Evolutionary conservation across 2,329 filamentous ascomycete genomes (phyloP), one percentile per base, ranked within the genome.

Genomic region (Botryosphaeria dothidea): DNA sequence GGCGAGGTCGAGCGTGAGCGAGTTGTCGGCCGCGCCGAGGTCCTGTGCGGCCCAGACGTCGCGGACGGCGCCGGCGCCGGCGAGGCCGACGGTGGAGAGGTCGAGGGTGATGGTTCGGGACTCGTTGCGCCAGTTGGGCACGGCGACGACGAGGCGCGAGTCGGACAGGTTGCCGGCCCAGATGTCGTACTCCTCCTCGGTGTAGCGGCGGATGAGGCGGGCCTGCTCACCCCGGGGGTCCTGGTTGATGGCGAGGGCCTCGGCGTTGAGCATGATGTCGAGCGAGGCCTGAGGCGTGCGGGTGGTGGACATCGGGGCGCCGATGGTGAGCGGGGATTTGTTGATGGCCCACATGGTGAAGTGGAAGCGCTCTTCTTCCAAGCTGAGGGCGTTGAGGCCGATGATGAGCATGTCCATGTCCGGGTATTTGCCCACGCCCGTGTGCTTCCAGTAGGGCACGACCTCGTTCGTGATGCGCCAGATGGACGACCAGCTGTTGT

Each of bases 221-320:
- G 85, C 84, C 49, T 85, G 83, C 62, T 81, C 74, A 0, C 80
- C 84, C 0, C 87, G 72, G 0, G 80, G 66, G 68, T 88, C 86
- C 68, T 88, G 85, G 68, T 88, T 88, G 69, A 86, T 83, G 0
- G 81, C 81, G 25, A 88, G 83, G 23, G 86, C 80, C 63, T 86
- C 85, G 27, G 79, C 75, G 71, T 87, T 87, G 1, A 75, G 76
- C 52, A 80, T 66, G 52, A 79, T 71, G 23, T 65, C 62, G 21
- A 66, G 57, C 3, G 61, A 63, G 23, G 31, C 61, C 6, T 41
- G 34, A 6, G 48, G 48, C 8, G 49, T 15, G 43, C 25, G 31
- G 15, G 61, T 9, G 70, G 70, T 15, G 17, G 31, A 25, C 23
- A 63, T 41, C 15, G 48, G 61, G 2, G 78, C 76, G 6, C 80